Conservation (phyloP, 2,329 filamentous ascomycete genomes). For the Chaetomium sp. region DNA sequence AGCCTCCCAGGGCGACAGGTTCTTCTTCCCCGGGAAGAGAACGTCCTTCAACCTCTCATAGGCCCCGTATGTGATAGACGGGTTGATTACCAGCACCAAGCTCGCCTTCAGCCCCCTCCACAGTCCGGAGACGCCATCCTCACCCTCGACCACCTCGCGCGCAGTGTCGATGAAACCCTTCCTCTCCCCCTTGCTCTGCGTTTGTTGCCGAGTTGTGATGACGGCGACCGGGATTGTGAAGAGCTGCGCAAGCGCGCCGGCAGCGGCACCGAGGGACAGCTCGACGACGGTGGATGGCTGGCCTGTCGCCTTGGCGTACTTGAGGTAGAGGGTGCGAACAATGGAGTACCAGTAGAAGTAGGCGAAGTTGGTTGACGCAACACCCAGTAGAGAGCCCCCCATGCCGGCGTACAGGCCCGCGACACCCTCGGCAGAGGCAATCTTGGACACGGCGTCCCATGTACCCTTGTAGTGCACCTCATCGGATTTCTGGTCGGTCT, state of each 20-base stretch:
- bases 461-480: constrained; percentile 82
- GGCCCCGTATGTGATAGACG: constrained; percentile 94
- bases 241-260: constrained; percentile 87
- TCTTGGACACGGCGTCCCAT: constrained; percentile 84
- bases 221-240: constrained; percentile 97
- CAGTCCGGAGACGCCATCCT: constrained; percentile 84
- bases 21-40: constrained; percentile 75
- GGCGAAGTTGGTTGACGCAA: constrained; percentile 96
- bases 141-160: constrained; percentile 83
- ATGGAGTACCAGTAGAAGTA: constrained; percentile 99
- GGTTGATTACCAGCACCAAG: constrained; percentile 92
- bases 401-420: constrained; percentile 87
- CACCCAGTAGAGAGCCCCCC: constrained; percentile 80
- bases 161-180: constrained; percentile 88
- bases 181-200: constrained; percentile 78
- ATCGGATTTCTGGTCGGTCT: constrained; percentile 45
- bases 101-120: constrained; percentile 97
- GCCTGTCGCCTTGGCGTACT: constrained; percentile 51
- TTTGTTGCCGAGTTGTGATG: constrained; percentile 94
- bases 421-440: constrained; percentile 77
- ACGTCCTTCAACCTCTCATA: constrained; percentile 84
- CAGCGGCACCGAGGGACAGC: constrained; percentile 79
- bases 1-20: constrained; percentile 79
- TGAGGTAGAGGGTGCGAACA: constrained; percentile 78
- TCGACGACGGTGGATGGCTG: constrained; percentile 79